Evolutionary conservation across 75 land plant species (phyloP).

Genomic region (Isoetes taiwanensis): DNA sequence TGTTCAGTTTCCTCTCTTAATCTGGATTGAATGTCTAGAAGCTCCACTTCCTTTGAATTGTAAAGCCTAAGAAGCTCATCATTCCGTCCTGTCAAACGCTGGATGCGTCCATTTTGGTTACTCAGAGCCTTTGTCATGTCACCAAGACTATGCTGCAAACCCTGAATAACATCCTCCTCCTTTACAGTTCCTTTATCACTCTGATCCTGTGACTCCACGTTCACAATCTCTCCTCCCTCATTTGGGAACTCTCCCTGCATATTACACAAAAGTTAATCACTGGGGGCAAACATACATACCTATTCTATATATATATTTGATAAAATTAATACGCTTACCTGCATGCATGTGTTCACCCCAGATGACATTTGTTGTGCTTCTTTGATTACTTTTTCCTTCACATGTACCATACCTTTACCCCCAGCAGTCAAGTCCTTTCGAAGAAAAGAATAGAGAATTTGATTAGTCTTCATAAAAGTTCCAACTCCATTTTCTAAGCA

Average conservation of each 20-base stretch:
- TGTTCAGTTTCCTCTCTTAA: slow-evolving; percentile 9
- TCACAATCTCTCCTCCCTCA: slow-evolving; percentile 9
- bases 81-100: slow-evolving; percentile 17
- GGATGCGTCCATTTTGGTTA: slow-evolving; percentile 16
- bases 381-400: too few species aligned
- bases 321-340: background rate
- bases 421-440: too few species aligned
- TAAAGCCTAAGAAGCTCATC: slow-evolving; percentile 13
- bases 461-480: too few species aligned
- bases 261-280: slow-evolving; percentile 11
- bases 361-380: too few species aligned
- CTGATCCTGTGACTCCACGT: background rate
- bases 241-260: slow-evolving; percentile 8
- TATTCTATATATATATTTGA: slow-evolving; percentile 6
- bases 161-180: slow-evolving; percentile 15
- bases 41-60: slow-evolving; percentile 2
- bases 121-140: slow-evolving; percentile 17
- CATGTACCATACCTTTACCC: too few species aligned
- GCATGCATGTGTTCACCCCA: background rate
- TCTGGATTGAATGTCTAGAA: slow-evolving; percentile 4
- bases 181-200: slow-evolving; percentile 1
- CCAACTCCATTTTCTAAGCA: too few species aligned
- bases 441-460: too few species aligned
- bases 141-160: slow-evolving; percentile 18
- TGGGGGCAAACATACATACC: slow-evolving; percentile 14